Base-by-base conservation (phyloP, 2,329 filamentous ascomycete genomes). In the Myriosclerotinia curreyana region DNA sequence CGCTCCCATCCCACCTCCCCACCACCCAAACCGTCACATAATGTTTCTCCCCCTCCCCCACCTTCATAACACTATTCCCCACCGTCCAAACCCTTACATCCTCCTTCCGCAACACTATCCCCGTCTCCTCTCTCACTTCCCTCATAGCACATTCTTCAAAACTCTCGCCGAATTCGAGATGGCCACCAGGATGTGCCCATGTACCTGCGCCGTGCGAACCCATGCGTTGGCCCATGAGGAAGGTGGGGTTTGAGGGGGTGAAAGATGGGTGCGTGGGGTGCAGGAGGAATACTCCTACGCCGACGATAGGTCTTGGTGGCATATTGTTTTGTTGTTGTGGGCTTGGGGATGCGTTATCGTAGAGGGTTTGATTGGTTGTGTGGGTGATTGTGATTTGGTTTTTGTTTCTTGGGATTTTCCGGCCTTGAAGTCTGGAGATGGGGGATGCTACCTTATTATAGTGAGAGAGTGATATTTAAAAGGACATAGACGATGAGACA, bases 11-110 rank as follows among this genome's bases (percentile, higher is more conserved):
- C 69, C 84, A 77, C 52, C 75, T 76, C 50, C 83, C 85, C 6
- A 78, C 77, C 66, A 91, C 83, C 69, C 90, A 92, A 3, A 92
- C 74, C 0, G 90, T 93, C 59, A 92, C 80, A 71, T 93, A 94
- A 72, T 94, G 90, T 74, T 87, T 90, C 11, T 11, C 71, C 1
- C 75, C 71, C 72, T n/a, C n/a, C n/a, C n/a, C n/a, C n/a, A n/a
- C n/a, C n/a, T n/a, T n/a, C n/a, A 92, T 90, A 0, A 89, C 72
- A 69, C 87, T 85, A 71, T 92, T 91, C 6, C 87, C 91, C 0
- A 85, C 81, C 0, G 82, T 83, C 0, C 87, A 68, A 48, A 88
- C 80, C 53, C 78, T 79, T 6, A 83, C 56, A 8, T 81, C 79
- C 3, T 28, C 40, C n/a, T 11, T 34, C 1, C 74, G 77, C 1